phyloP scores from a whole-genome alignment of 1,139 yeast species.

The Yamadazyma epiphylla region DNA sequence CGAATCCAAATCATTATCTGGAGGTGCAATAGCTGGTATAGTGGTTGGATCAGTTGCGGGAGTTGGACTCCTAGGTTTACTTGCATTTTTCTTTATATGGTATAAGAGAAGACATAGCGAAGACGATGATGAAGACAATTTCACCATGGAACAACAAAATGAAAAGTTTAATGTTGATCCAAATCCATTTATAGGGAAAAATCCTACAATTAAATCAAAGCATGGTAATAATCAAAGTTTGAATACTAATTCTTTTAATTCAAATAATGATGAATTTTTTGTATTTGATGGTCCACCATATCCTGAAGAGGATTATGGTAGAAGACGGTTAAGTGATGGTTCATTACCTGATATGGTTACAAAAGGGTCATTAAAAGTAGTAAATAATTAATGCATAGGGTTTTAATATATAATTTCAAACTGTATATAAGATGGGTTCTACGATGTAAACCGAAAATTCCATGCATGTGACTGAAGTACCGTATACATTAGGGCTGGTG shows the following conservation, averaged over 20 bases:
- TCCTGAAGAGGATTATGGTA: conserved; percentile 33
- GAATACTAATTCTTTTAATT: conserved; percentile 21
- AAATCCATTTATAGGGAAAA: conserved; percentile 19
- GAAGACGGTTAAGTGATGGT: conserved; percentile 61
- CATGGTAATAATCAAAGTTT: conserved; percentile 15
- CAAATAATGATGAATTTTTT: conserved; percentile 21
- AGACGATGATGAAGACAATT: conserved; percentile 35
- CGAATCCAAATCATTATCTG: conserved; percentile 28
- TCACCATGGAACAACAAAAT: conserved; percentile 26
- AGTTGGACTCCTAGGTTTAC: conserved; percentile 30
- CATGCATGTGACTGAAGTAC: no score
- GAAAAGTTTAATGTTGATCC: conserved; percentile 15
- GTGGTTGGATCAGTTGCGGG: conserved; percentile 64
- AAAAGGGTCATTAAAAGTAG: conserved; percentile 46
- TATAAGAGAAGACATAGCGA: conserved; percentile 30
- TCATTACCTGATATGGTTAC: conserved; percentile 64
- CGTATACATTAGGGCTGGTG: neutral
- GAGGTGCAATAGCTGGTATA: conserved; percentile 74
- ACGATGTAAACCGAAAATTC: no score
- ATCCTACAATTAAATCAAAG: conserved; percentile 13
- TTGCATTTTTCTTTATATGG: conserved; percentile 41
- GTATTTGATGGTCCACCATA: conserved; percentile 16
- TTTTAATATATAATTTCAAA: no score
- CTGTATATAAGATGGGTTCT: no score
- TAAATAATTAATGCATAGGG: conserved; percentile 29